phyloP scores from a whole-genome alignment of 306 rosid species.

The Lithocarpus polystachyus region DNA sequence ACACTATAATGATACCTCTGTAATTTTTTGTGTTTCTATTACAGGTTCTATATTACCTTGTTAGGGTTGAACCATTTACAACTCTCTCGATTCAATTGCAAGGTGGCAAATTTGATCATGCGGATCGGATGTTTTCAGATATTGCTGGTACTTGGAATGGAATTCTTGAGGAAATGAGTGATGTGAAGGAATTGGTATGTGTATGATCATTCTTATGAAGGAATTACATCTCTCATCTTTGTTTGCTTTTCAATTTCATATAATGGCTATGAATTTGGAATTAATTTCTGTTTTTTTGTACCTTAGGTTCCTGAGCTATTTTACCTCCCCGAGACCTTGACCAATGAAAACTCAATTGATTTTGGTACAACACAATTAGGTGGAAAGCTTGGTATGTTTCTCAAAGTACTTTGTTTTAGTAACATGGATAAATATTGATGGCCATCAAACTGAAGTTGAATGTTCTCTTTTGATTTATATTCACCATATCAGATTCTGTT shows the following conservation, averaged over 20 bases:
- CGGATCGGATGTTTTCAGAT: slow-evolving; percentile 98
- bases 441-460: slow-evolving; percentile 19
- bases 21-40: slow-evolving; percentile 27
- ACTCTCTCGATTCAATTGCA: slow-evolving; percentile 93
- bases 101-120: slow-evolving; percentile 98
- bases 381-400: slow-evolving; percentile 74
- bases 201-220: slow-evolving; percentile 13
- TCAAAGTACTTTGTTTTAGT: slow-evolving; percentile 25
- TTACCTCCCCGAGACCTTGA: slow-evolving; percentile 91
- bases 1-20: slow-evolving; percentile 1
- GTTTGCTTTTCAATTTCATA: slow-evolving; percentile 16
- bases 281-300: not conserved
- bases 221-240: not conserved
- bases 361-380: slow-evolving; percentile 96
- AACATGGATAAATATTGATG: slow-evolving; percentile 5
- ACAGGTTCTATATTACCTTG: slow-evolving; percentile 92
- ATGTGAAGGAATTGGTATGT: slow-evolving; percentile 92
- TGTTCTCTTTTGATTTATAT: slow-evolving; percentile 24
- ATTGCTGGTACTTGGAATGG: slow-evolving; percentile 92
- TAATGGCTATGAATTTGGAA: slow-evolving; percentile 14
- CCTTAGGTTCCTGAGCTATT: slow-evolving; percentile 93
- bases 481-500: slow-evolving; percentile 58
- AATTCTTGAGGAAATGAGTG: slow-evolving; percentile 96
- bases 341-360: slow-evolving; percentile 90
- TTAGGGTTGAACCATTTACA: slow-evolving; percentile 96